A percentile compares a stretch with the other conserved stretches of the same genome.
Evolutionary conservation across 2,329 filamentous ascomycete species (phyloP).

Genomic region (Aspergillus puulaauensis): DNA sequence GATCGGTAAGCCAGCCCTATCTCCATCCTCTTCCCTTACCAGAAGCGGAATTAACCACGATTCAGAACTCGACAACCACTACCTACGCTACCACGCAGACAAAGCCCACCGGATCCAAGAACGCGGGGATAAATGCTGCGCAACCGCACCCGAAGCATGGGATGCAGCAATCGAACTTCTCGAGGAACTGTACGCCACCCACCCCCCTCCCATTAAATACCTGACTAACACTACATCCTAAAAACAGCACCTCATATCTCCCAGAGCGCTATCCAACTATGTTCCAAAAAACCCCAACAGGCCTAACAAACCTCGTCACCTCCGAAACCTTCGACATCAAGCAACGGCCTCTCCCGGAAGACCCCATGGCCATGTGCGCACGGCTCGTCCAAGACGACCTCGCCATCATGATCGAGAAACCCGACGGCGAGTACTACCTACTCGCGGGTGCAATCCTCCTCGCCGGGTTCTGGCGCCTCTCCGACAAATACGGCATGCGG

Average conservation of each 20-base stretch:
- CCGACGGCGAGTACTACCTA: constrained; percentile 78
- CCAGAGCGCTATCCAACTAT: constrained; percentile 72
- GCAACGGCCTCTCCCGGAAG: constrained; percentile 65
- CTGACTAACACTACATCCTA: not conserved
- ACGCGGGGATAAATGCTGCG: constrained; percentile 66
- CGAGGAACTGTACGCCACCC: constrained; percentile 60
- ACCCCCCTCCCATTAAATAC: not conserved
- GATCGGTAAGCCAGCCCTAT: constrained; percentile 53
- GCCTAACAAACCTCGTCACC: constrained; percentile 70
- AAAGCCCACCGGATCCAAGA: constrained; percentile 68
- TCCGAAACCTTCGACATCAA: constrained; percentile 70
- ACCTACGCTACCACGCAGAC: constrained; percentile 67
- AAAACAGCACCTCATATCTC: constrained; percentile 58
- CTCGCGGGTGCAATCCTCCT: constrained; percentile 74
- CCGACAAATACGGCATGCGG: constrained; percentile 78
- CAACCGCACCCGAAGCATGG: constrained; percentile 68
- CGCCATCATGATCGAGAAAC: constrained; percentile 75
- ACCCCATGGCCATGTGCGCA: constrained; percentile 74
- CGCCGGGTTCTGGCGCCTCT: constrained; percentile 78
- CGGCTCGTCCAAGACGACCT: constrained; percentile 79
- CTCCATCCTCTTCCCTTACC: not conserved
- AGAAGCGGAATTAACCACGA: not conserved
- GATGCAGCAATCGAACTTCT: constrained; percentile 73
- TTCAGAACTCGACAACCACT: constrained; percentile 76
- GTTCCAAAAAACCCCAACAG: constrained; percentile 62